Evolutionary conservation across 192 early-diverging fungal species (phyloP), one percentile per base, ranked within the genome.

Genomic region (Thoreauomyces humboldtii): DNA sequence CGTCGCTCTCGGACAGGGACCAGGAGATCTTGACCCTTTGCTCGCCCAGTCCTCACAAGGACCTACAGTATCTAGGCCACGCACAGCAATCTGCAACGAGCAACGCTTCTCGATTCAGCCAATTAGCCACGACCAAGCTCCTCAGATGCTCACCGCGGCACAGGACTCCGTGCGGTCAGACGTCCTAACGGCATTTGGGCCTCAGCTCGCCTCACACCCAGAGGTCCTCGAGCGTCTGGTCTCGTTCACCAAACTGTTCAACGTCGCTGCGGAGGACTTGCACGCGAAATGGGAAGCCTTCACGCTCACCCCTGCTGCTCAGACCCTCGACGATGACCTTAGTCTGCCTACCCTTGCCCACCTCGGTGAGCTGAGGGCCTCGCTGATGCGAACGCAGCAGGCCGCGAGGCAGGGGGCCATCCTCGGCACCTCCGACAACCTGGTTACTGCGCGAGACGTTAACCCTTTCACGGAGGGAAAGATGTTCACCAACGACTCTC

Each of bases 241-340:
- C 15, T 51, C 56, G 11, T 48, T 41, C 19, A 28, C 59, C 28
- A 9, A 54, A 33, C 35, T 62, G 9, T 76, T 57, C 60, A n/a
- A 62, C 7, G 38, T 80, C 9, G 14, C 28, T 11, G 79, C 73
- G 14, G 79, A 81, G 24, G 69, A 68, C 38, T 69, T 81, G 24
- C 63, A 61, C 27, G 59, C 53, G 25, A 81, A 78, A 53, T 81
- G 80, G 80, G 80, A 81, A 53, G 65, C 76, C 12, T 72, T 65
- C 42, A 53, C 78, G 32, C 25, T 59, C 25, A 61, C 58, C 17
- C 51, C 59, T 25, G 57, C 51, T 28, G 51, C 59, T 29, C 41
- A 44, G 29, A 29, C 36, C 19, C 43, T 29, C 29, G 65, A 52
- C 15, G 43, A 59, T 7, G 69, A 71, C 44, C 36, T 51, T 42